Percentiles rank a stretch among this genome's conserved stretches.
Evolutionary conservation across 1,284 basidiomycete genomes (phyloP).

Genomic region (Caloboletus inedulis): DNA sequence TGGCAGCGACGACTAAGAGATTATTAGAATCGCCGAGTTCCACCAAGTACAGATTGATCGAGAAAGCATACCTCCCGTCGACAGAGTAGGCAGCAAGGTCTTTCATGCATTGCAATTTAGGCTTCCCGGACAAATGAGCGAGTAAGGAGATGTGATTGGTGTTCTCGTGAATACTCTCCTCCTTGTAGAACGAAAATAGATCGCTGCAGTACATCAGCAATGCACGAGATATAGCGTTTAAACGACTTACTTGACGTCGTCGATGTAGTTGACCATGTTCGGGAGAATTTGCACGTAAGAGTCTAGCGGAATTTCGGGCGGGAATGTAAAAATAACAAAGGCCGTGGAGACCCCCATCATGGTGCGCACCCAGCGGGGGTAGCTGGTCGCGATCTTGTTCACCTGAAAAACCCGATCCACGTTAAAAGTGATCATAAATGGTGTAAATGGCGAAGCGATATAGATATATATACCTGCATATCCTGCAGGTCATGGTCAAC

Average conservation of each 20-base stretch:
- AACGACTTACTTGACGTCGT: slow-evolving; percentile 7
- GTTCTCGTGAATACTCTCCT: slow-evolving; percentile 1
- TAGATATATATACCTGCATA: neutral
- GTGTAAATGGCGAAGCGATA: neutral
- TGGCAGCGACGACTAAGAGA: slow-evolving; percentile 5
- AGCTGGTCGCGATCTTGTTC: slow-evolving; percentile 1
- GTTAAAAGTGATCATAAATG: neutral
- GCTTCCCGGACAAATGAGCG: slow-evolving; percentile 4
- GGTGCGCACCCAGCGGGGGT: slow-evolving; percentile 10
- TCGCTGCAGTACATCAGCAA: neutral
- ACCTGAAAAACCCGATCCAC: slow-evolving; percentile 1
- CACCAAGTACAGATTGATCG: neutral
- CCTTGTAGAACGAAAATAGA: slow-evolving; percentile 10
- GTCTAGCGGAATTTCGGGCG: slow-evolving; percentile 1
- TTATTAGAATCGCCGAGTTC: neutral
- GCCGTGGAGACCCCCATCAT: slow-evolving; percentile 6
- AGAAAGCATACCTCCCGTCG: slow-evolving; percentile 1
- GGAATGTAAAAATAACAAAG: slow-evolving; percentile 11
- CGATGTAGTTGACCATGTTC: slow-evolving; percentile 10
- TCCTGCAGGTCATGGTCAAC: slow-evolving; percentile 6
- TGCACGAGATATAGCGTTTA: too few relatives aligned
- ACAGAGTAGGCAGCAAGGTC: slow-evolving; percentile 5
- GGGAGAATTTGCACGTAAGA: slow-evolving; percentile 9
- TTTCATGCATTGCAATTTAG: slow-evolving; percentile 11
- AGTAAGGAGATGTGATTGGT: slow-evolving; percentile 7